Conservation (phyloP, 2,329 filamentous ascomycete species). For the Monilinia fructicola region DNA sequence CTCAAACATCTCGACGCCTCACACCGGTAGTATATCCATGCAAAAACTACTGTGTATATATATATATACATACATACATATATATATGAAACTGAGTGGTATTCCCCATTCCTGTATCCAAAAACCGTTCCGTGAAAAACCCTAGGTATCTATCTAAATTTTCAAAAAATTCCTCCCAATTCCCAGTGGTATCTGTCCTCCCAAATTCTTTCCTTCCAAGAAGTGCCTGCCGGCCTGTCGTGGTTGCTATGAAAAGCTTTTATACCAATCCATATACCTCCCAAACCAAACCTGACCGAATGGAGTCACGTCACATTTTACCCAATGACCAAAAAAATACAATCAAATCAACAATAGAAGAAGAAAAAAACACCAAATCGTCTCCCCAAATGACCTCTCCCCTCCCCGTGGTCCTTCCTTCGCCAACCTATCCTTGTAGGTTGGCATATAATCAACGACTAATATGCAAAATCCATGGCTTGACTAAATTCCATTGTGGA, state of each 20-base stretch:
- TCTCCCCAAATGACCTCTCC: neutral
- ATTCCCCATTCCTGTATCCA: neutral
- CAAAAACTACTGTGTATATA: neutral
- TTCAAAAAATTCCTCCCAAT: slow-evolving; percentile 3
- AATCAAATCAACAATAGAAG: neutral
- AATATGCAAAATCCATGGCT: slow-evolving; percentile 10
- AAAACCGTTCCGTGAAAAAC: neutral
- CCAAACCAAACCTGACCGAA: neutral
- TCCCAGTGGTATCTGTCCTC: slow-evolving; percentile 16
- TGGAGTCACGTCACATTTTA: neutral
- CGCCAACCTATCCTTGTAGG: neutral
- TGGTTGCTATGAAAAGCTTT: slow-evolving; percentile 1
- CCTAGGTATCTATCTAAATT: slow-evolving; percentile 19
- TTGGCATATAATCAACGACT: slow-evolving; percentile 13
- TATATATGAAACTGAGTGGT: neutral
- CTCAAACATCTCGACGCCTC: neutral
- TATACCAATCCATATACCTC: slow-evolving; percentile 9
- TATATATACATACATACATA: neutral
- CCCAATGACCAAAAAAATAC: neutral
- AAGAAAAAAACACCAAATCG: neutral
- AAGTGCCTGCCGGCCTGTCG: neutral
- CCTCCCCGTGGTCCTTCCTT: neutral
- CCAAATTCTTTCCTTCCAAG: slow-evolving; percentile 14
- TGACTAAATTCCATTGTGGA: neutral
- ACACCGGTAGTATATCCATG: neutral